Conservation (phyloP, 331 rosid genomes). For the Malus hybrid region DNA sequence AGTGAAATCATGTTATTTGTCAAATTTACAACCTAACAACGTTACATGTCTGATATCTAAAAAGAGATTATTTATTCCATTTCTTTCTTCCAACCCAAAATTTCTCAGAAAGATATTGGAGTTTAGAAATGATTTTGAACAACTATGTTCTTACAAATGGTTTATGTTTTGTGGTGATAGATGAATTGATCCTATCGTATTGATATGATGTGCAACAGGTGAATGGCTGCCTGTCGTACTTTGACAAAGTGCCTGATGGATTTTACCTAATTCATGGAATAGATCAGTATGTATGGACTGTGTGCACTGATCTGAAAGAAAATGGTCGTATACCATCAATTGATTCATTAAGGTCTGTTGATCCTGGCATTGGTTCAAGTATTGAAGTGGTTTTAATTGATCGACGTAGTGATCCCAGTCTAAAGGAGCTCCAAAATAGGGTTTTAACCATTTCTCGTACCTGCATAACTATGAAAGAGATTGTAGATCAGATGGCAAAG, state of each 20-base stretch:
- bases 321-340: constrained; percentile 84
- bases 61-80: not conserved
- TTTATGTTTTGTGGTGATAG: not conserved
- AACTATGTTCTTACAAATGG: not conserved
- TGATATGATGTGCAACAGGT: constrained; percentile 55
- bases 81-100: not conserved
- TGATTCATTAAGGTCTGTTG: constrained; percentile 68
- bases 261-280: constrained; percentile 84
- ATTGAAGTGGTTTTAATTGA: constrained; percentile 86
- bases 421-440: constrained; percentile 78
- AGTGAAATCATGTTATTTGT: not conserved
- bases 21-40: not conserved
- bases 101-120: not conserved
- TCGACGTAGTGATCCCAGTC: constrained; percentile 60
- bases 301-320: constrained; percentile 84
- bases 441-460: constrained; percentile 49
- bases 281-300: constrained; percentile 86
- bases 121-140: not conserved
- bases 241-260: constrained; percentile 81
- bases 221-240: constrained; percentile 93
- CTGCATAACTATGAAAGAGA: constrained; percentile 71
- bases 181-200: constrained; percentile 10
- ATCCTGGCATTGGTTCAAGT: constrained; percentile 49
- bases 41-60: not conserved
- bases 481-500: constrained; percentile 87